Evolutionary conservation across 2,329 filamentous ascomycete species (phyloP), one percentile per base, ranked within the genome.

Genomic region (Nemania diffusa): DNA sequence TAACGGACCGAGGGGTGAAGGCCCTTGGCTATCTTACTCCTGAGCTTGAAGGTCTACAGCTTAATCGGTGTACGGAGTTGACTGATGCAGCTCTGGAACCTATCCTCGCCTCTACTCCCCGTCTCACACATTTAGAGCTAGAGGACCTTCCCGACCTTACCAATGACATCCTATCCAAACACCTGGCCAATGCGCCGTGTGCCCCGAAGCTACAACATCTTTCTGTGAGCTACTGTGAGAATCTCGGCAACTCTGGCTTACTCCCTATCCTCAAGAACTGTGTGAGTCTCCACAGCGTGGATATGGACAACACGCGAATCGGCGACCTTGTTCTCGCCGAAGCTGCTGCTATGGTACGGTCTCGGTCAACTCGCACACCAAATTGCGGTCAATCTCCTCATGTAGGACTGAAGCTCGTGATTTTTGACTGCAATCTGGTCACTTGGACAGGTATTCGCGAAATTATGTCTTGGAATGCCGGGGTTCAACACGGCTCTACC

Each of bases 381-480:
- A 76, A 78, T 57, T 76, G 78, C 29, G 73, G 77, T 57, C 73
- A 78, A 5, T 72, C 79, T 3, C 89, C 90, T 2, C 79, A 79
- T 42, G 78, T 92, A 17, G 92, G 92, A 7, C 83, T 98, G 1
- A 87, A 88, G 50, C 82, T 98, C 71, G 91, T 94, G 0, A 90
- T 95, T 7, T 99, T 96, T 77, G 96, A 99, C 80, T 98, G 95
- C 78, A 88, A 91, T 71, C 92, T 95, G 73, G 89, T 98, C 2
- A 97, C 93, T 0, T 98, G 95, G 95, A 92, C 92, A 0, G 95
- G 95, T 32, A 87, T 97, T 42, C 90, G 92, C 56, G 93, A 97
- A 79, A 88, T 98, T 1, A 84, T 98, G 2, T 94, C 90, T 15
- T 89, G 92, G 71, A 98, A 99, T 75, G 89, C 92, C 11, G 91